These are phyloP conservation scores for Cyanidiococcus yangmingshanensis DNA, from an alignment of 23 red algal genomes.

Conservation along the genomic window DNA sequence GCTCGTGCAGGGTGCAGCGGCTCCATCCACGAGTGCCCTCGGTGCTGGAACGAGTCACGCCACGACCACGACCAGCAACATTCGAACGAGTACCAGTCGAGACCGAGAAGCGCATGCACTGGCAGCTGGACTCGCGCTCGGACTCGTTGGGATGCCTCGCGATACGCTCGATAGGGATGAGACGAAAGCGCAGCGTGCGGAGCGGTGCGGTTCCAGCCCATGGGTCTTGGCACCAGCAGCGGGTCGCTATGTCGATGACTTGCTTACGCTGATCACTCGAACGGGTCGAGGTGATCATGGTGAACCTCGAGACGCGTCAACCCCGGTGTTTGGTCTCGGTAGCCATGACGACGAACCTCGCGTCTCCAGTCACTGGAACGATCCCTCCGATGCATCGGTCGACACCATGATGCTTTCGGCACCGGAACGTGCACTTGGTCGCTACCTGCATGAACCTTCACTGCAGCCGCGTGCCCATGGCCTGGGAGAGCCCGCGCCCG, in stretches of 20 bases:
- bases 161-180: too few relatives aligned
- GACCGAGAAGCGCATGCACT: constrained; percentile 66
- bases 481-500: constrained; percentile 21
- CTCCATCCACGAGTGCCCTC: background rate
- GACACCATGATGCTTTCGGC: too few relatives aligned
- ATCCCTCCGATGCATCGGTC: too few relatives aligned
- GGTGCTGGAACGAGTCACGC: background rate
- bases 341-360: too few relatives aligned
- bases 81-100: background rate
- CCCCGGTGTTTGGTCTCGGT: too few relatives aligned
- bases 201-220: background rate
- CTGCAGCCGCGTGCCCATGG: too few relatives aligned
- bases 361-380: too few relatives aligned
- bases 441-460: too few relatives aligned
- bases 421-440: too few relatives aligned
- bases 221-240: background rate
- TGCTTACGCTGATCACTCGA: background rate
- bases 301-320: too few relatives aligned
- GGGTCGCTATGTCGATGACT: background rate
- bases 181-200: background rate
- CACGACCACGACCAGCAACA: background rate
- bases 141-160: constrained; percentile 43
- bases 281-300: background rate
- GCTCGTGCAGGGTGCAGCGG: constrained; percentile 28
- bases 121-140: constrained; percentile 62